Conservation (phyloP, 202 grass and related monocot genomes). For the Miscanthus sacchariflorus region DNA sequence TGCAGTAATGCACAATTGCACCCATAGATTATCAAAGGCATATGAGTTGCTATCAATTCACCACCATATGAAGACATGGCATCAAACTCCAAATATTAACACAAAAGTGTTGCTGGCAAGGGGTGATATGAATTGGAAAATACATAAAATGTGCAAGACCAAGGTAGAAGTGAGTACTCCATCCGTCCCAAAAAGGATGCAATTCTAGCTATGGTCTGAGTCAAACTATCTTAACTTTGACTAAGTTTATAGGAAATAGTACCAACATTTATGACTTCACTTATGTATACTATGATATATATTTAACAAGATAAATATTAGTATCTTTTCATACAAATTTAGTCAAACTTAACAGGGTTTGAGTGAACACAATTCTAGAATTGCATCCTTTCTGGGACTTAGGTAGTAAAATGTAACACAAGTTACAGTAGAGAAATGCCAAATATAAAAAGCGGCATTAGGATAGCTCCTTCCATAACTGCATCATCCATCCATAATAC, state of each 20-base stretch:
- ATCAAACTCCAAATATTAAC: conserved; percentile 1
- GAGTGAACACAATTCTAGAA: background rate
- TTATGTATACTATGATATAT: background rate
- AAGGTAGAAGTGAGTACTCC: background rate
- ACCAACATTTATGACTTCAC: too few species aligned
- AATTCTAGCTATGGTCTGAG: background rate
- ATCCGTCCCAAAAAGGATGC: background rate
- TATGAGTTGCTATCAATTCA: conserved; percentile 8
- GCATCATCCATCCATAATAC: conserved; percentile 9
- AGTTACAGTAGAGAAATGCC: conserved; percentile 3
- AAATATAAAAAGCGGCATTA: background rate
- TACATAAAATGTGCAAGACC: conserved; percentile 1
- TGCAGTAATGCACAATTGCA: background rate
- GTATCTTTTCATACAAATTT: background rate
- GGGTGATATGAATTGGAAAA: conserved; percentile 17
- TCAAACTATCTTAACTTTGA: background rate
- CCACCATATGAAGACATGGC: background rate
- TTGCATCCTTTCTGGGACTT: background rate
- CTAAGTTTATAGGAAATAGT: background rate
- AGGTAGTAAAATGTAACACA: background rate
- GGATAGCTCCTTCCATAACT: conserved; percentile 18
- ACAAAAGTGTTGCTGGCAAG: background rate
- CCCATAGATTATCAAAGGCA: conserved; percentile 18
- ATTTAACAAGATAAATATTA: background rate
- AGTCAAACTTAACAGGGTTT: too few species aligned